phyloP scores from a whole-genome alignment of 495 filamentous ascomycete species.

The Neurospora cerealis region DNA sequence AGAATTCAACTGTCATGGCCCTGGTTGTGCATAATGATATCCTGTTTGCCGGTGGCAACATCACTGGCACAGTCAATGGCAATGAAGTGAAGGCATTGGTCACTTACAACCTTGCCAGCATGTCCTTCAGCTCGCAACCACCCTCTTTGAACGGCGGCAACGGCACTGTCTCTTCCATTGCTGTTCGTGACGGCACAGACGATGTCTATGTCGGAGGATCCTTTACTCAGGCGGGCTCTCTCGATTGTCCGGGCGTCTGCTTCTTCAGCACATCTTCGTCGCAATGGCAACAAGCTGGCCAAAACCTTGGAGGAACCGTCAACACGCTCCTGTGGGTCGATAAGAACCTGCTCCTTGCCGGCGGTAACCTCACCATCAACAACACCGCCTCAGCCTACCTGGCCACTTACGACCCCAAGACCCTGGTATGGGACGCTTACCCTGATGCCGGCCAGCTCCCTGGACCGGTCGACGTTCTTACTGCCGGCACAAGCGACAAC shows the following conservation, averaged over 20 bases:
- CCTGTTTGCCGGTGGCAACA: constrained; percentile 71
- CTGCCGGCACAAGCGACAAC: constrained; percentile 55
- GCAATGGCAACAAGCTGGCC: constrained; percentile 72
- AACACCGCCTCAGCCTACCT: constrained; percentile 51
- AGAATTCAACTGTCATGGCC: constrained; percentile 65
- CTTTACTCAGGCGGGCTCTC: constrained; percentile 71
- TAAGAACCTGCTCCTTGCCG: constrained; percentile 57
- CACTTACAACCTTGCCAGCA: constrained; percentile 60
- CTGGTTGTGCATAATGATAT: constrained; percentile 55
- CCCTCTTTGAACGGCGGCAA: constrained; percentile 56
- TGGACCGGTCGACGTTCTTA: constrained; percentile 67
- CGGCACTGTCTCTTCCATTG: constrained; percentile 67
- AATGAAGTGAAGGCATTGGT: constrained; percentile 62
- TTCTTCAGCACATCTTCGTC: constrained; percentile 53
- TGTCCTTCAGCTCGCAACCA: constrained; percentile 55
- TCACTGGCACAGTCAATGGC: constrained; percentile 61
- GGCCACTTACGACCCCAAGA: constrained; percentile 60
- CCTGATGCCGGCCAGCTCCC: constrained; percentile 57
- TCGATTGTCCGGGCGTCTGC: constrained; percentile 75
- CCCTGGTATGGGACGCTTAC: constrained; percentile 54
- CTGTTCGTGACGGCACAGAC: constrained; percentile 49
- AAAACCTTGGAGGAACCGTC: constrained; percentile 56
- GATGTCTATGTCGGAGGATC: constrained; percentile 80
- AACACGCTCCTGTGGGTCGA: constrained; percentile 65
- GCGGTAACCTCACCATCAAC: constrained; percentile 62